phyloP scores from a whole-genome alignment of 768 basidiomycete genomes.

The Mycena pura region DNA sequence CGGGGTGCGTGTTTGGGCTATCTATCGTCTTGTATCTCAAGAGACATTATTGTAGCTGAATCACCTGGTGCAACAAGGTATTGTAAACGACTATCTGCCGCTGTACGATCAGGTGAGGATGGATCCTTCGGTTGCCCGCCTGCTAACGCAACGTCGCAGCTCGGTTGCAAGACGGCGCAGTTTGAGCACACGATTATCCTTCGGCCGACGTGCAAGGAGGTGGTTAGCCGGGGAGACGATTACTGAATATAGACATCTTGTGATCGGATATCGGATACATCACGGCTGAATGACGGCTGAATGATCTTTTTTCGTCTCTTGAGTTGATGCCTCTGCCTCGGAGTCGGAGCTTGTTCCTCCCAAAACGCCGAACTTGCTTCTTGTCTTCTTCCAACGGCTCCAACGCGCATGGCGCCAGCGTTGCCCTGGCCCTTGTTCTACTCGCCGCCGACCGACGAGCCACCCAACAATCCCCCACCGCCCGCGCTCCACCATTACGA shows the following conservation, averaged over 20 bases:
- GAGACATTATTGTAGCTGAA: conserved; percentile 64
- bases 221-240: conserved; percentile 85
- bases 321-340: conserved; percentile 11
- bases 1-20: conserved; percentile 61
- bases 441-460: not conserved
- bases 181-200: conserved; percentile 82
- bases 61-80: conserved; percentile 84
- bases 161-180: conserved; percentile 24
- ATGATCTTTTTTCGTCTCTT: not conserved
- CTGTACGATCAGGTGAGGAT: conserved; percentile 86
- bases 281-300: not conserved
- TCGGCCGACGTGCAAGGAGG: conserved; percentile 84
- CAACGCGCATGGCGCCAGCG: conserved; percentile 21
- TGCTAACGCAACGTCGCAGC: not conserved
- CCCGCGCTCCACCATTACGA: conserved; percentile 61
- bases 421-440: conserved; percentile 11
- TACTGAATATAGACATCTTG: conserved; percentile 42
- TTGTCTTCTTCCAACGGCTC: not conserved
- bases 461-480: conserved; percentile 12
- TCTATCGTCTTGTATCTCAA: not conserved
- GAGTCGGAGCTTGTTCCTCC: too few relatives aligned
- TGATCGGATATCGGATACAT: not conserved
- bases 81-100: conserved; percentile 94
- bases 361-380: too few relatives aligned
- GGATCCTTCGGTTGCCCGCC: conserved; percentile 59